Conservation (phyloP, 2,329 filamentous ascomycete genomes). For the Pyrenophora teres region DNA sequence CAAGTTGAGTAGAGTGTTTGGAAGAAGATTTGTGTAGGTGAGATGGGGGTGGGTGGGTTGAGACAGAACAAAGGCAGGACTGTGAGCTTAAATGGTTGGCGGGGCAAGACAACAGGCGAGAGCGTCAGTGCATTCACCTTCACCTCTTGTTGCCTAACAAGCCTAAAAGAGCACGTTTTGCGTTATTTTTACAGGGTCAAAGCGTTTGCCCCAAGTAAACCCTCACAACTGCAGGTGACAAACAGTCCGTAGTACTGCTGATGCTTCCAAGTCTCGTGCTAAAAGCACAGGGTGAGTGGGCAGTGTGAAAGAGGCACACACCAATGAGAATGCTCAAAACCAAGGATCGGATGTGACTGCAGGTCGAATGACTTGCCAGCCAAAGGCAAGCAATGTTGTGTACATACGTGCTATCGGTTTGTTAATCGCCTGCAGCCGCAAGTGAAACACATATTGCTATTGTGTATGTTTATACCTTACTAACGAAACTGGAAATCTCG, state of each 20-base stretch:
- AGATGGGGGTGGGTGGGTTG: not conserved
- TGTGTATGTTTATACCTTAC: no score
- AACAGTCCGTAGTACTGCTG: not conserved
- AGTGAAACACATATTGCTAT: no score
- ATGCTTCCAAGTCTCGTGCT: not conserved
- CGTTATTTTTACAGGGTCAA: not conserved
- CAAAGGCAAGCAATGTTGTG: no score
- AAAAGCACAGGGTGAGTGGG: not conserved
- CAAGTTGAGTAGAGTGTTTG: slow-evolving; percentile 2
- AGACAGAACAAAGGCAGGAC: slow-evolving; percentile 1
- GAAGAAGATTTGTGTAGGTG: not conserved
- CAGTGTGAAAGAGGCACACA: no score
- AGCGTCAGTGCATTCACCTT: slow-evolving; percentile 8
- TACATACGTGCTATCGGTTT: no score
- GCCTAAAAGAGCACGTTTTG: not conserved
- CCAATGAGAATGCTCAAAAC: no score
- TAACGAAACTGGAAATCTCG: no score
- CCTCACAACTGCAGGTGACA: not conserved
- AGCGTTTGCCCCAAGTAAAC: no score
- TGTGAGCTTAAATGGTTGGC: slow-evolving; percentile 1
- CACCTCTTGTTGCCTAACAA: not conserved
- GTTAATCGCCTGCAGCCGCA: no score
- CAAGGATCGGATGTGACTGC: not conserved
- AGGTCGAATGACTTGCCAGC: no score
- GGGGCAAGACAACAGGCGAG: slow-evolving; percentile 2